Conservation (phyloP, 768 basidiomycete species). For the Lactifluus hygrophoroides region DNA sequence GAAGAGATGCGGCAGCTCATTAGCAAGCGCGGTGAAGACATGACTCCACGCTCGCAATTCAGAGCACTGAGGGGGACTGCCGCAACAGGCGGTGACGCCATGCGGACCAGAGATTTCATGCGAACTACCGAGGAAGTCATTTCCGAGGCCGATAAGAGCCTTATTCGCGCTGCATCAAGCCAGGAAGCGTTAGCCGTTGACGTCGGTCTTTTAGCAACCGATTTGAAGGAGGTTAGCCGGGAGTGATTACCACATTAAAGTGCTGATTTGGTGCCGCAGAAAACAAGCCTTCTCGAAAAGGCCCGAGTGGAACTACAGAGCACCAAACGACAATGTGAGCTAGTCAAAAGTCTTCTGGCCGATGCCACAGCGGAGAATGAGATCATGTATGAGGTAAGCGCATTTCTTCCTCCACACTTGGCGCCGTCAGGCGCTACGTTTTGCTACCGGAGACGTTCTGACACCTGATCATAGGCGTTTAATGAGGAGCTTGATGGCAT, state of each 20-base stretch:
- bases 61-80: conserved; percentile 26
- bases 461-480: conserved; percentile 52
- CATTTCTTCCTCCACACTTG: not conserved
- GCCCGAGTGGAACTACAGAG: conserved; percentile 57
- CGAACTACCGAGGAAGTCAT: conserved; percentile 45
- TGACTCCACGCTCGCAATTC: conserved; percentile 19
- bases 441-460: not conserved
- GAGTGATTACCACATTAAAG: not conserved
- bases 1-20: conserved; percentile 80
- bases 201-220: conserved; percentile 40
- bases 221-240: conserved; percentile 49
- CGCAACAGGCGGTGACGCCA: conserved; percentile 19
- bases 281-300: conserved; percentile 53
- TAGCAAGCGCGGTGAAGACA: conserved; percentile 46
- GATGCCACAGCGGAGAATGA: conserved; percentile 84
- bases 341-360: conserved; percentile 67
- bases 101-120: conserved; percentile 29
- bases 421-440: no score
- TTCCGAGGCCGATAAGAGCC: conserved; percentile 48
- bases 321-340: conserved; percentile 63
- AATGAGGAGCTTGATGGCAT: conserved; percentile 90
- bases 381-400: conserved; percentile 80
- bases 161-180: conserved; percentile 41
- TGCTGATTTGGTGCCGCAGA: conserved; percentile 31
- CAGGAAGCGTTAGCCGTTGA: conserved; percentile 49